Evolutionary conservation across 257 asterid genomes (phyloP), one percentile per base, ranked within the genome.

Genomic region (Leptodermis oblonga): DNA sequence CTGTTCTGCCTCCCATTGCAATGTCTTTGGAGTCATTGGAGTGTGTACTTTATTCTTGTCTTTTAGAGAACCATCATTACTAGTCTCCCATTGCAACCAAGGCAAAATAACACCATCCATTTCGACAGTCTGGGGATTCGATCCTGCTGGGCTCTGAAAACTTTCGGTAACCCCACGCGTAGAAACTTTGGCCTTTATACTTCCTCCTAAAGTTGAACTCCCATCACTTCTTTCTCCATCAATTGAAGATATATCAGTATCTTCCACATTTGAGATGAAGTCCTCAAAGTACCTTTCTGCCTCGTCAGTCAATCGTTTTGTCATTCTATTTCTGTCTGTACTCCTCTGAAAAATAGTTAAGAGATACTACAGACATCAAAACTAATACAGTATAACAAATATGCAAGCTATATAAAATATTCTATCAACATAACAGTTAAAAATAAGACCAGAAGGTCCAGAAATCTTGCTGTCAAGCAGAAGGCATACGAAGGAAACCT

Each of bases 161-260:
- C 31, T 69, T 70, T 77, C 83, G 12, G 82, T 71, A 65, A 82
- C 84, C 77, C 74, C 70, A 41, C 15, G 14, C 12, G 72, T n/a
- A 51, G 78, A 39, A 41, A 81, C 86, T 79, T 78, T 85, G 65
- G 76, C 70, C 81, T 77, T 88, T 52, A 45, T 69, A 22, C 67
- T 71, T 49, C 86, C 88, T 65, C 97, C 95, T 34, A 87, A 65
- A 62, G 84, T 84, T 33, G 97, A 87, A 79, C 95, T 84, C 39
- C 74, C 87, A 66, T 94, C 99, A 70, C 97, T 91, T 80, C 88
- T 85, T 77, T 89, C 99, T 46, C 96, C 99, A 80, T 94, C 97
- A 81, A 91, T 85, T 22, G 97, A 94, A 78, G 99, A 90, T 67
- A 89, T 67, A 76, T 94, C 99, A 28, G 97, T 85, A 72, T 90